These are phyloP conservation scores for Spiromastix sp. DNA, from an alignment of 2,329 filamentous ascomycete genomes.

Conservation along the genomic window DNA sequence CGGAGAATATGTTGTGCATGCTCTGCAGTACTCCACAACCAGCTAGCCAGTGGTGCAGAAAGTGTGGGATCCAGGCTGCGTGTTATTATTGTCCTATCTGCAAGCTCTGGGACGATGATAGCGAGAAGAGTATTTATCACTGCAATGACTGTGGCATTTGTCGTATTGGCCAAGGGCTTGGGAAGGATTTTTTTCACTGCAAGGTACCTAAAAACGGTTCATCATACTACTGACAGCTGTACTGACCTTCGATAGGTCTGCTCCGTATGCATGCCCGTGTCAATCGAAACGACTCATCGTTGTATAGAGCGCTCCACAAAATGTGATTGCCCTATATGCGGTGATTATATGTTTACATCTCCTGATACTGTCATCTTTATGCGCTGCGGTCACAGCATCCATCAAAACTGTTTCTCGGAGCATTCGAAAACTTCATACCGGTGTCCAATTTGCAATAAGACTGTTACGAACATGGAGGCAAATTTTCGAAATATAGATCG, in stretches of 20 bases:
- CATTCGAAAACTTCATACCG: constrained; percentile 88
- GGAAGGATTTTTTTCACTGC: constrained; percentile 97
- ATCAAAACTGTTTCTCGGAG: constrained; percentile 77
- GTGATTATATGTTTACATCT: constrained; percentile 93
- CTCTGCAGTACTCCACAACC: constrained; percentile 76
- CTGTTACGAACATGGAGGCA: constrained; percentile 92
- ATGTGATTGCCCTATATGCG: constrained; percentile 92
- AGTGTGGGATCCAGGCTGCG: constrained; percentile 67
- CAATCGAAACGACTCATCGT: constrained; percentile 72
- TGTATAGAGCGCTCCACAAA: constrained; percentile 93
- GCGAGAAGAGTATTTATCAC: constrained; percentile 86
- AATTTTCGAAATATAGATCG: constrained; percentile 87
- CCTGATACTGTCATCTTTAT: constrained; percentile 84
- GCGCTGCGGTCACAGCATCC: constrained; percentile 91
- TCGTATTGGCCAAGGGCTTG: constrained; percentile 71
- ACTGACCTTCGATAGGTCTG: constrained; percentile 55
- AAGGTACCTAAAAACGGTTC: constrained; percentile 50
- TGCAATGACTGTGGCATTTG: constrained; percentile 95
- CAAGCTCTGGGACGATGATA: constrained; percentile 94
- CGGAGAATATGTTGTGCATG: constrained; percentile 97
- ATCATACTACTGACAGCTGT: constrained; percentile 1
- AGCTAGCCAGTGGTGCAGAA: constrained; percentile 65
- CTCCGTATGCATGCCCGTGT: constrained; percentile 86
- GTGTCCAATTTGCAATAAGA: constrained; percentile 93
- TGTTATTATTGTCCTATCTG: constrained; percentile 91